Base-by-base conservation (phyloP, 129 eudicot species). In the Centrapalus pauciflorus region DNA sequence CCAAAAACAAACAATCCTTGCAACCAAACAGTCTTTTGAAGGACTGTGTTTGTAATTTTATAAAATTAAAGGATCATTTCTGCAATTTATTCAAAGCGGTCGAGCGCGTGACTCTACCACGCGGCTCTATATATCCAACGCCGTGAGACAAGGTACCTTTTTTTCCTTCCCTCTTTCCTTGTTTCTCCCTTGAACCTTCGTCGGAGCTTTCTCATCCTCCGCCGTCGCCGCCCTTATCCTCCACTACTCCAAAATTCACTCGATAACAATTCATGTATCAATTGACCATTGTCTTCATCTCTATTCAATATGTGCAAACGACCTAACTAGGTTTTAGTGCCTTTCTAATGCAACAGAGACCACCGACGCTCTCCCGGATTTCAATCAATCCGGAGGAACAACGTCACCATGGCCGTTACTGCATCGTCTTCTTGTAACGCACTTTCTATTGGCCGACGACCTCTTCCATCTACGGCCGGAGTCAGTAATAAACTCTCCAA, bases 321-420 rank as follows among this genome's bases (percentile, higher is more conserved):
- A 35, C 45, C 52, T 56, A 74, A 66, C 5, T 46, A 66, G 73
- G 67, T 46, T 74, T 56, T 11, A 4, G 13, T 24, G 38, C 33
- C 7, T 34, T 45, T 62, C 56, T 66, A 57, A 75, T 66, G 74
- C 68, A 66, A 24, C 73, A 32, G 28, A 68, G 12, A 56, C 79
- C 73, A 23, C 73, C 46, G 3, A 35, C 28, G n/a, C 76, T 48
- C 50, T 13, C 66, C 67, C 67, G 73, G 67, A 73, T 37, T 73
- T 40, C 37, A 54, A 51, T 62, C 60, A 41, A 32, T 55, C 61
- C 73, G 73, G 79, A 2, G 32, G 41, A 33, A 21, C 55, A 7
- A 19, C 46, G 13, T 40, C 67, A 16, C 59, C 67, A 74, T 75
- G 74, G 45, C 60, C 21, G 32, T 46, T 34, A 25, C 61, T 25